These are phyloP conservation scores for Trichosporon sp. DNA, from an alignment of 1,284 basidiomycete species.

Conservation along the genomic window DNA sequence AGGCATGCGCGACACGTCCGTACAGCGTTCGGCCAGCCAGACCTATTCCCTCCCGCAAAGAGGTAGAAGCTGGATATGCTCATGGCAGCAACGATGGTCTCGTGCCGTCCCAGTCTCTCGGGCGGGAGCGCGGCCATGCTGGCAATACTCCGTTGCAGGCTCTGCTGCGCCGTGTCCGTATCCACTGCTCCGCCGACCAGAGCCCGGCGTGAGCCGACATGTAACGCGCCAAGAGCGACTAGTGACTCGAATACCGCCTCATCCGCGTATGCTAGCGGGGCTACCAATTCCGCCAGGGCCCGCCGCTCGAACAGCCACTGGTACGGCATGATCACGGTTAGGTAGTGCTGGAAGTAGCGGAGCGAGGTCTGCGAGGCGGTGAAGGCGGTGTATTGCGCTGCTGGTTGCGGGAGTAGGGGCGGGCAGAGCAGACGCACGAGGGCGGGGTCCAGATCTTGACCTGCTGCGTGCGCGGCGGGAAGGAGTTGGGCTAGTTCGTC, in stretches of 20 bases:
- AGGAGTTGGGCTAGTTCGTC: not conserved
- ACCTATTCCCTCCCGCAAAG: conserved; percentile 39
- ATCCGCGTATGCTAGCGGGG: conserved; percentile 34
- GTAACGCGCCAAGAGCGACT: conserved; percentile 36
- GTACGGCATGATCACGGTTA: conserved; percentile 40
- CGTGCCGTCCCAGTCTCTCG: conserved; percentile 32
- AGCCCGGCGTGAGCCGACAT: conserved; percentile 33
- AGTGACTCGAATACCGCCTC: conserved; percentile 35
- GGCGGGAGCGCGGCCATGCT: conserved; percentile 31
- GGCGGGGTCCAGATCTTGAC: conserved; percentile 15
- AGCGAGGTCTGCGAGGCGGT: conserved; percentile 6
- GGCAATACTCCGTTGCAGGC: conserved; percentile 28
- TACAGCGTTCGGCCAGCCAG: conserved; percentile 32
- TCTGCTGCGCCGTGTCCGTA: conserved; percentile 27
- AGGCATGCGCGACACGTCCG: conserved; percentile 33
- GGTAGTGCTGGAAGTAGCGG: conserved; percentile 42
- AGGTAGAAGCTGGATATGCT: conserved; percentile 39
- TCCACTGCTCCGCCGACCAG: not conserved
- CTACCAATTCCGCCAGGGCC: conserved; percentile 33
- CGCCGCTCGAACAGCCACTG: conserved; percentile 37
- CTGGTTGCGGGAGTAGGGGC: not conserved
- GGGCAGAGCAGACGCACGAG: conserved; percentile 23
- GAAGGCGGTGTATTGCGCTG: not conserved
- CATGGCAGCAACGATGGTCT: conserved; percentile 36
- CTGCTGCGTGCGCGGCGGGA: not conserved